Conservation (phyloP, 805 yeast genomes). For the Brettanomyces sp. region DNA sequence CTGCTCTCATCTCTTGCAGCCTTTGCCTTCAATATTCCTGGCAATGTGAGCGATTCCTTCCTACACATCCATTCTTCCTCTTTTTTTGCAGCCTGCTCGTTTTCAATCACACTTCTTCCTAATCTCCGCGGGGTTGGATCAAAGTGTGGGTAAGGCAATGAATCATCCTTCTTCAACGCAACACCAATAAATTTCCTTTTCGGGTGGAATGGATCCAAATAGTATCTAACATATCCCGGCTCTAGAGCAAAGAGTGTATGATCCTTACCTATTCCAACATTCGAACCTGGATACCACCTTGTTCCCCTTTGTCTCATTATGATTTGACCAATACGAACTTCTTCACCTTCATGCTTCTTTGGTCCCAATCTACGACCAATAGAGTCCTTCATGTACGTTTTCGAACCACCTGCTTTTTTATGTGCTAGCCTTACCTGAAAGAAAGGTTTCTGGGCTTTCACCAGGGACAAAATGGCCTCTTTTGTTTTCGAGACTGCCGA, state of each 20-base stretch:
- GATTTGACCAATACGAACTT: slow-evolving; percentile 76
- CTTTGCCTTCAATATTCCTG: slow-evolving; percentile 34
- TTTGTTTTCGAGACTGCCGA: too few species aligned
- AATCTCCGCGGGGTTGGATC: slow-evolving; percentile 82
- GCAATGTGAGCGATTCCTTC: slow-evolving; percentile 53
- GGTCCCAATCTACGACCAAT: slow-evolving; percentile 93
- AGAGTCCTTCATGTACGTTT: slow-evolving; percentile 86
- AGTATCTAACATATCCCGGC: slow-evolving; percentile 88
- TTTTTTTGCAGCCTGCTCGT: slow-evolving; percentile 38
- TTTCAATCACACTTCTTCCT: slow-evolving; percentile 52
- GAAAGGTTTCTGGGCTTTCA: too few species aligned
- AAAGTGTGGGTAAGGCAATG: slow-evolving; percentile 83
- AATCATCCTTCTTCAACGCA: slow-evolving; percentile 53
- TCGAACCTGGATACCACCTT: slow-evolving; percentile 88
- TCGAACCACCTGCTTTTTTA: slow-evolving; percentile 92
- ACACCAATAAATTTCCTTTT: slow-evolving; percentile 84
- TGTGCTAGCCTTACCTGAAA: slow-evolving; percentile 71
- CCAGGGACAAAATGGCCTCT: too few species aligned
- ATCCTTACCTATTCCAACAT: slow-evolving; percentile 82
- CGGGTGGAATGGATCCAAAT: slow-evolving; percentile 94
- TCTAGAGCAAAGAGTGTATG: slow-evolving; percentile 87
- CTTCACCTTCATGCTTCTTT: slow-evolving; percentile 72
- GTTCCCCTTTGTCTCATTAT: slow-evolving; percentile 94
- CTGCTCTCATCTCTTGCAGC: slow-evolving; percentile 34
- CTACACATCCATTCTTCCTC: slow-evolving; percentile 60